Conservation (phyloP, 2,329 filamentous ascomycete species). For the Calonectria pseudoturangicola region DNA sequence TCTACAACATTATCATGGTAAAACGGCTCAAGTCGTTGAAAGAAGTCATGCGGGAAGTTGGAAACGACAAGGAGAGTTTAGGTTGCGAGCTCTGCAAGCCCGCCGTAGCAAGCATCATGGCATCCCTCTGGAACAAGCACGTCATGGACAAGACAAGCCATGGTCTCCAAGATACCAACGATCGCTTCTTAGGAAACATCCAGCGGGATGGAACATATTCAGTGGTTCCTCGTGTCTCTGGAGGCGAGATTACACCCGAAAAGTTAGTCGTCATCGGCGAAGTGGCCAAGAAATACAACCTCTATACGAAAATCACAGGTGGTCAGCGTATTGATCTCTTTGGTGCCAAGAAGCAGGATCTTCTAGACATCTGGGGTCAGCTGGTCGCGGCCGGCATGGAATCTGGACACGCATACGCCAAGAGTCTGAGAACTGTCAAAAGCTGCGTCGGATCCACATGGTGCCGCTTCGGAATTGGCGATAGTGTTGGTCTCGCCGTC, state of each 20-base stretch:
- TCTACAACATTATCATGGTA: slow-evolving; percentile 92
- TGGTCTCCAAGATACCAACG: slow-evolving; percentile 93
- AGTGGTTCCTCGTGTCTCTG: slow-evolving; percentile 88
- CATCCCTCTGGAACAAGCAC: slow-evolving; percentile 89
- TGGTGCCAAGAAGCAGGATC: slow-evolving; percentile 90
- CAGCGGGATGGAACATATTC: slow-evolving; percentile 94
- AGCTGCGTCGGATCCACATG: slow-evolving; percentile 93
- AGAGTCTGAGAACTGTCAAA: slow-evolving; percentile 91
- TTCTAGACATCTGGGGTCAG: slow-evolving; percentile 87
- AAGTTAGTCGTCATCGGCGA: slow-evolving; percentile 89
- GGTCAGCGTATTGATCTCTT: slow-evolving; percentile 96
- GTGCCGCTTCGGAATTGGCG: slow-evolving; percentile 92
- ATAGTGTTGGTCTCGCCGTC: slow-evolving; percentile 93
- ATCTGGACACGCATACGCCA: slow-evolving; percentile 92
- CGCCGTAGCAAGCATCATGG: slow-evolving; percentile 85
- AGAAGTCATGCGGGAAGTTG: slow-evolving; percentile 86
- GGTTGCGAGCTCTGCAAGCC: slow-evolving; percentile 94
- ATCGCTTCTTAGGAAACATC: slow-evolving; percentile 91
- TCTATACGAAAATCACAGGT: slow-evolving; percentile 95
- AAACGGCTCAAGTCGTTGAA: slow-evolving; percentile 83
- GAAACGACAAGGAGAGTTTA: slow-evolving; percentile 81
- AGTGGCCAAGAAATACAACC: slow-evolving; percentile 87
- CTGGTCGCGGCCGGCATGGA: slow-evolving; percentile 91
- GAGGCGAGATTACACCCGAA: slow-evolving; percentile 90
- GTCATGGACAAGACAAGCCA: slow-evolving; percentile 82